Percentiles rank a stretch among this genome's conserved stretches.
Evolutionary conservation across 228 moss, liverwort and hornwort genomes (phyloP).

Genomic region (Sphagnum magellanicum): DNA sequence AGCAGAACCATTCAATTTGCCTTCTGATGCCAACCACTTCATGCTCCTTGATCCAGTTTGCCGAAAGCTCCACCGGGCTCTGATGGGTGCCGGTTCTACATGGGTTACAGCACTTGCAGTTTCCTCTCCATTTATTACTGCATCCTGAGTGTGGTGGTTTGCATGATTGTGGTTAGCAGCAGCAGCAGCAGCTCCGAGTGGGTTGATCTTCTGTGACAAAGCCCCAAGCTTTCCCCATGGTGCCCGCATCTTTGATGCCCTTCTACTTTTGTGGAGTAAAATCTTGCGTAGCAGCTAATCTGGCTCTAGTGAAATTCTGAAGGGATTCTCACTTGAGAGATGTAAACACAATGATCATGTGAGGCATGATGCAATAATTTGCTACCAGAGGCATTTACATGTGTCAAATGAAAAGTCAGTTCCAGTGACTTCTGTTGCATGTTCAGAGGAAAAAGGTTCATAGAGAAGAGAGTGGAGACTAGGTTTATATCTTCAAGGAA

Average conservation of each 20-base stretch:
- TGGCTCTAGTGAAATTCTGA: neutral
- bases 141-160: conserved; percentile 43
- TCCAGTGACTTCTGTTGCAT: no score
- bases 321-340: conserved; percentile 1
- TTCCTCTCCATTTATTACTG: conserved; percentile 8
- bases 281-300: conserved; percentile 1
- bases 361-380: neutral
- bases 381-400: no score
- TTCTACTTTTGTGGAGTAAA: conserved; percentile 16
- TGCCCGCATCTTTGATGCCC: conserved; percentile 43
- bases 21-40: conserved; percentile 14
- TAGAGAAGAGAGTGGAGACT: no score
- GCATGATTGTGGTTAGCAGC: no score
- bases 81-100: conserved; percentile 20
- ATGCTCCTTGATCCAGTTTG: conserved; percentile 18
- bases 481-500: no score
- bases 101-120: conserved; percentile 19
- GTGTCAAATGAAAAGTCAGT: no score
- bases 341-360: conserved; percentile 1
- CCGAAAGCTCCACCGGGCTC: conserved; percentile 42
- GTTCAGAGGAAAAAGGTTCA: no score
- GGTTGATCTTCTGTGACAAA: conserved; percentile 69
- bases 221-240: conserved; percentile 75
- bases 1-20: conserved; percentile 13
- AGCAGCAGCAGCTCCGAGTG: conserved; percentile 28